A percentile compares a stretch with the other conserved stretches of the same genome.
phyloP scores from a whole-genome alignment of 2,329 filamentous ascomycete genomes.

The Cryphonectria nitschkei region DNA sequence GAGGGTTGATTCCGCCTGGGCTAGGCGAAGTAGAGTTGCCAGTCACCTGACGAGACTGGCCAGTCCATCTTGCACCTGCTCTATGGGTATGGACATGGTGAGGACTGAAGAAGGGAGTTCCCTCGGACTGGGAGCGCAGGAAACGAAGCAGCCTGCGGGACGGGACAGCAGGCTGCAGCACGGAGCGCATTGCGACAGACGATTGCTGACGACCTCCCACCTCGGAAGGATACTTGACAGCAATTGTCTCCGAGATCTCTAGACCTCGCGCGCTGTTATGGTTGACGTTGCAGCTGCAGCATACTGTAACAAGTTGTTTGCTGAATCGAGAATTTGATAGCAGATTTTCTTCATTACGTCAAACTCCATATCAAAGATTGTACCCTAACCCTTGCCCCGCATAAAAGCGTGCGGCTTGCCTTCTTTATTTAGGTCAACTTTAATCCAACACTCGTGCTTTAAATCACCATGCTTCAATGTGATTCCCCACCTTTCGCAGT shows the following conservation, averaged over 20 bases:
- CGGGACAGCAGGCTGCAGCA: constrained; percentile 51
- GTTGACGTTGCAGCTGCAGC: background rate
- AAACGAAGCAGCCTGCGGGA: constrained; percentile 69
- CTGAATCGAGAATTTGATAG: background rate
- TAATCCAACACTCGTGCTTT: background rate
- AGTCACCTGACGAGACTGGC: background rate
- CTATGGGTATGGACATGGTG: constrained; percentile 34
- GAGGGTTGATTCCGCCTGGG: background rate
- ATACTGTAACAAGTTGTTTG: background rate
- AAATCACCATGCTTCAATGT: background rate
- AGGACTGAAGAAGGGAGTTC: constrained; percentile 53
- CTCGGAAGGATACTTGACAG: constrained; percentile 10
- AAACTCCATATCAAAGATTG: background rate
- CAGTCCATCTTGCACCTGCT: constrained; percentile 6
- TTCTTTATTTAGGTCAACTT: background rate
- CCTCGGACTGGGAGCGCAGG: constrained; percentile 71
- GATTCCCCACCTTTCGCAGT: background rate
- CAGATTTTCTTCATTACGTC: constrained; percentile 19
- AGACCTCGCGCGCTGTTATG: background rate
- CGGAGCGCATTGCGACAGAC: constrained; percentile 47
- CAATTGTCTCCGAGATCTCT: constrained; percentile 4
- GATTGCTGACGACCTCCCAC: background rate
- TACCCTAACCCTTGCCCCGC: background rate
- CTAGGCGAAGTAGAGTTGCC: background rate
- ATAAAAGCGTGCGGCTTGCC: background rate